Conservation (phyloP, 192 early-diverging fungal species). For the Ambispora gerdemannii region DNA sequence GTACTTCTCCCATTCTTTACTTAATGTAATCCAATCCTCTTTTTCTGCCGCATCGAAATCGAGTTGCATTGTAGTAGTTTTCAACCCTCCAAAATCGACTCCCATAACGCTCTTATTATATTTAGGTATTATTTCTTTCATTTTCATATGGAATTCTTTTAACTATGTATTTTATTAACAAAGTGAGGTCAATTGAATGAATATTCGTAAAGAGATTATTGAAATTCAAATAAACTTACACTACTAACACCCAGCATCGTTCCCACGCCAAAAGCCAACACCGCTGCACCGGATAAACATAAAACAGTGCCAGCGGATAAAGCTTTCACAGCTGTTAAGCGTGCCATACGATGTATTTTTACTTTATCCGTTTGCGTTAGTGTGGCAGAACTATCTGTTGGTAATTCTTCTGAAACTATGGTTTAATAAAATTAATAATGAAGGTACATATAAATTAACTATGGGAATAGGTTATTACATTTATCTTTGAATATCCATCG, state of each 20-base stretch:
- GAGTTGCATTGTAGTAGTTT: no score
- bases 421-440: no score
- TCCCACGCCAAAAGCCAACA: neutral
- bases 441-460: neutral
- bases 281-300: neutral
- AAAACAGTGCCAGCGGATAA: neutral
- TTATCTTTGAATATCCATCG: neutral
- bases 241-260: neutral
- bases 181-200: no score
- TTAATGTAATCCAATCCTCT: no score
- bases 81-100: no score
- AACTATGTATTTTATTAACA: no score
- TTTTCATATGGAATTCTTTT: neutral
- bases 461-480: neutral
- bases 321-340: neutral
- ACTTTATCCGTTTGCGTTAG: neutral
- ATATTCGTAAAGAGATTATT: no score
- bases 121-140: neutral
- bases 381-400: neutral
- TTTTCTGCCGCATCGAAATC: no score
- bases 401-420: neutral
- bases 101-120: no score
- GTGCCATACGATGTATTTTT: neutral
- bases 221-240: neutral
- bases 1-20: no score